Evolutionary conservation across 2,329 filamentous ascomycete species (phyloP), one percentile per base, ranked within the genome.

Genomic region (Zopfia rhizophila): DNA sequence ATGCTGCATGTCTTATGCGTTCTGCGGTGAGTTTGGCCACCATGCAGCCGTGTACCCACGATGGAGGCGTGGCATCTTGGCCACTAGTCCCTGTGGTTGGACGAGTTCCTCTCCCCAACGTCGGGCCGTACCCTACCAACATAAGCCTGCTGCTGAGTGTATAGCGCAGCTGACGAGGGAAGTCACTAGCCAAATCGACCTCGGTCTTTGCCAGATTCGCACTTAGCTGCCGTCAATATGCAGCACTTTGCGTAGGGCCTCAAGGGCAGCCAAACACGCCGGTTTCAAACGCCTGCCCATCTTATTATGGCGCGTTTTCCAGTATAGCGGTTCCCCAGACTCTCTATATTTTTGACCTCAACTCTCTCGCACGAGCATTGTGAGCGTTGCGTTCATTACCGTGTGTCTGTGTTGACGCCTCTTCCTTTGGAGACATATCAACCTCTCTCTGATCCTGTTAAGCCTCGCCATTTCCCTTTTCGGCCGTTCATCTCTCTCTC

Each of bases 221-320:
- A 30, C 41, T 51, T 36, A 40, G 46, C 46, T 37, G 46, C 38
- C 46, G 42, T 40, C 29, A 17, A 13, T 13, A 31, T 32, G 36
- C 28, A 8, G 27, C 21, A 32, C 31, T 30, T 32, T n/a, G n/a
- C n/a, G 42, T 42, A 45, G 41, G 13, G 29, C 5, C 19, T 16
- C 3, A 4, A n/a, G n/a, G n/a, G n/a, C n/a, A n/a, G n/a, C 29
- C 8, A 30, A 35, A 16, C 10, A 13, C 7, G 7, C 14, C 14
- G 13, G n/a, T 12, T 5, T 18, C 28, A 7, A 19, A 27, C 32
- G 27, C 19, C 24, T 24, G n/a, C 19, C 3, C 44, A 29, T 37
- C 36, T 29, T 47, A 48, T 48, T 38, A 38, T 25, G 39, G 35
- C 18, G 40, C 30, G 10, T 25, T 16, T 30, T 41, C 41, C 41